Percentiles rank a stretch among this genome's conserved stretches.
Conservation (phyloP, 2,329 filamentous ascomycete species). For the Aspergillus fumigatus region DNA sequence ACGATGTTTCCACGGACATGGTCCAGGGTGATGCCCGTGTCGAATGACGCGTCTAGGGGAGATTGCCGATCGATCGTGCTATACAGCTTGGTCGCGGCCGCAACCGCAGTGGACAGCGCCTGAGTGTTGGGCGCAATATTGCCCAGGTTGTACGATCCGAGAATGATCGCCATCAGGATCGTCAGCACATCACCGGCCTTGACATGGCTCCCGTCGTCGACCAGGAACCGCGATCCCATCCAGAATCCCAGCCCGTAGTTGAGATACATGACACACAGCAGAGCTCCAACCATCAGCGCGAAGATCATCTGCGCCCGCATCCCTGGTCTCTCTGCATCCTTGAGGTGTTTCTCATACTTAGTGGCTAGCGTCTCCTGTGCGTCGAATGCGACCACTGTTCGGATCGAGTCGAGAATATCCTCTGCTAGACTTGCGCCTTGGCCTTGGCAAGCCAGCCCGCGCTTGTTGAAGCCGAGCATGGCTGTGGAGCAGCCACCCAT, state of each 20-base stretch:
- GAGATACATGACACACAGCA: slow-evolving; percentile 30
- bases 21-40: slow-evolving; percentile 20
- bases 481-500: slow-evolving; percentile 69
- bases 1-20: slow-evolving; percentile 30
- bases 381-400: slow-evolving; percentile 49
- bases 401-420: slow-evolving; percentile 48
- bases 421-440: slow-evolving; percentile 45
- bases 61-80: slow-evolving; percentile 39
- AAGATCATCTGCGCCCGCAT: slow-evolving; percentile 26
- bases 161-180: slow-evolving; percentile 28
- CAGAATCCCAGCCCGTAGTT: slow-evolving; percentile 33
- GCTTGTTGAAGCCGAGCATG: slow-evolving; percentile 73
- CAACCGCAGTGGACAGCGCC: slow-evolving; percentile 42
- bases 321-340: slow-evolving; percentile 20
- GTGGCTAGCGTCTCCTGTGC: slow-evolving; percentile 21
- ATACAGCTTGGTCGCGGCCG: slow-evolving; percentile 35
- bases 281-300: slow-evolving; percentile 24
- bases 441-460: slow-evolving; percentile 71
- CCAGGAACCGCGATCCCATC: slow-evolving; percentile 28
- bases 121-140: slow-evolving; percentile 39
- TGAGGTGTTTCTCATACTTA: slow-evolving; percentile 25
- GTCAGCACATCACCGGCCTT: slow-evolving; percentile 24
- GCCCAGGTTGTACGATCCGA: slow-evolving; percentile 35
- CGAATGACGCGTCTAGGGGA: slow-evolving; percentile 33
- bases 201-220: slow-evolving; percentile 15